Base-by-base conservation (phyloP, 2,329 filamentous ascomycete genomes). In the Dactylellina drechsleri region DNA sequence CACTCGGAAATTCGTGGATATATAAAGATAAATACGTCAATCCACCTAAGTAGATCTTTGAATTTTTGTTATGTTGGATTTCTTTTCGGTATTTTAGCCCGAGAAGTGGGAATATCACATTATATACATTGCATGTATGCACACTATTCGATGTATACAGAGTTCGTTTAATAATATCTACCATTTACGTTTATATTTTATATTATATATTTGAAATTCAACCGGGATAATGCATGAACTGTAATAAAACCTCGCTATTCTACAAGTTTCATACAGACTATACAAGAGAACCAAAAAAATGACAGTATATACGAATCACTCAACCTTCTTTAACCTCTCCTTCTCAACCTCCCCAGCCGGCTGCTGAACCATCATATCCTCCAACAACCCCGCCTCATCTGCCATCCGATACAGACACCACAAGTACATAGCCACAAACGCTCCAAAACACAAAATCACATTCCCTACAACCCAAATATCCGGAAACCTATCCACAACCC, bases 391-490 rank as follows among this genome's bases (percentile, higher is more conserved):
- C 76, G 79, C 76, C 78, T 79, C 36, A 58, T 73, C 47, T 56
- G 77, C 62, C 70, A 88, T 78, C 77, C 87, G 90, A 86, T 88
- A 90, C 76, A 95, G 82, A 82, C 93, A 97, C 95, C 95, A 99
- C 6, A 95, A 80, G 81, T 97, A 98, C 82, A 93, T 96, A 40
- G 96, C 83, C 0, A 87, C 87, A 81, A 98, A 99, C 0, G 92
- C 95, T 2, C 87, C 89, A 20, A 92, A 92, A 6, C 95, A 95
- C 20, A 98, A 83, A 16, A 92, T 88, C 7, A 95, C 93, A 80
- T 99, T 99, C 12, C 89, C 86, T 1, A 99, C 93, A 2, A 96
- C 90, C 94, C 94, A 99, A 0, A 99, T 83, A 83, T 99, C 95
- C 0, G 95, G 95, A 82, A 96, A 97, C 70, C 86, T 85, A 0